Conservation (phyloP, 805 yeast genomes). For the Tetrapisispora iriomotensis region DNA sequence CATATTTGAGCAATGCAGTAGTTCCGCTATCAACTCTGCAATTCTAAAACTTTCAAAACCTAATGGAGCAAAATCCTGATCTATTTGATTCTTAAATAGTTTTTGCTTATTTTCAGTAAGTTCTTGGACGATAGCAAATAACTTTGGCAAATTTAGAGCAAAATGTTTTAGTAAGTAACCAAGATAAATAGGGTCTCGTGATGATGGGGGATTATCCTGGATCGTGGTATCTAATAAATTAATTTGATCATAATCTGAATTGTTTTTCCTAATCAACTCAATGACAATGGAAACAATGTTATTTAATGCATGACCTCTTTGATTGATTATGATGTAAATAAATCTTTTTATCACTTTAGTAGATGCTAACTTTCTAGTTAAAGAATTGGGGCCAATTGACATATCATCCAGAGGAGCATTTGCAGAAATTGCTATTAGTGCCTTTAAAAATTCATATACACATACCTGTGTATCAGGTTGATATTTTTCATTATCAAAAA, state of each 20-base stretch:
- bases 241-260: conserved; percentile 84
- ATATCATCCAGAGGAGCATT: conserved; percentile 69
- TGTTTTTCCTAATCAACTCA: conserved; percentile 86
- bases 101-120: conserved; percentile 10
- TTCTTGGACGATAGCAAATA: conserved; percentile 18
- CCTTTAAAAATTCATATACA: conserved; percentile 88
- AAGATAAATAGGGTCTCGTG: conserved; percentile 80
- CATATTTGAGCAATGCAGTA: conserved; percentile 97
- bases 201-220: conserved; percentile 79
- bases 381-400: conserved; percentile 86
- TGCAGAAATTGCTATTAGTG: conserved; percentile 88
- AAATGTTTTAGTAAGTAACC: conserved; percentile 76
- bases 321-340: conserved; percentile 54
- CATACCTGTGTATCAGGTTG: conserved; percentile 70
- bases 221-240: conserved; percentile 68
- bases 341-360: conserved; percentile 51
- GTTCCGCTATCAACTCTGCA: conserved; percentile 86
- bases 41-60: conserved; percentile 89
- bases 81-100: conserved; percentile 51
- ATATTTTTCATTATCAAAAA: conserved; percentile 48
- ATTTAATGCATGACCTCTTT: conserved; percentile 73
- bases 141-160: conserved; percentile 43
- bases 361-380: conserved; percentile 77
- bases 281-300: conserved; percentile 88
- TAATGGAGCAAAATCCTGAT: conserved; percentile 51